Percentiles rank a stretch among this genome's conserved stretches.
Conservation (phyloP, 768 basidiomycete genomes). For the Leucocoprinus sp. region DNA sequence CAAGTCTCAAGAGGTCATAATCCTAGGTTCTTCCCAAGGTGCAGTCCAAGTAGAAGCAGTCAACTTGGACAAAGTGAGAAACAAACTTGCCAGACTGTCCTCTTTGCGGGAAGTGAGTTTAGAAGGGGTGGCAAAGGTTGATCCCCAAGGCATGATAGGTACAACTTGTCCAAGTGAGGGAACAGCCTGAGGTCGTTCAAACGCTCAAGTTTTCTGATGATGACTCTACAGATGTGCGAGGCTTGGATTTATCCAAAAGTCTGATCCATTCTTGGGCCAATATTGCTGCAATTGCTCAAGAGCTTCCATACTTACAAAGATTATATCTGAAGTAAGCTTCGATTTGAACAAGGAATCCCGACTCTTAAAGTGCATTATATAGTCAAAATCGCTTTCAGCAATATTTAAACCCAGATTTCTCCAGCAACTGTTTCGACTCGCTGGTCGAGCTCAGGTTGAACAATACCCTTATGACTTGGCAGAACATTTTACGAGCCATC, state of each 20-base stretch:
- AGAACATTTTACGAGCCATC: constrained; percentile 46
- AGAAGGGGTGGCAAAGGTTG: constrained; percentile 47
- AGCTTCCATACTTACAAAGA: constrained; percentile 53
- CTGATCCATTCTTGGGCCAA: constrained; percentile 66
- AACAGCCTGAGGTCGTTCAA: constrained; percentile 1
- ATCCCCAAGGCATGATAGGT: constrained; percentile 42
- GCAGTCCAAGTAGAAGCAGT: constrained; percentile 85
- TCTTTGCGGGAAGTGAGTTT: constrained; percentile 74
- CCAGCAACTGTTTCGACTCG: constrained; percentile 36
- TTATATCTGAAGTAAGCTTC: constrained; percentile 71
- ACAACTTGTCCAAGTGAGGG: constrained; percentile 62
- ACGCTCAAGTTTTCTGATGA: constrained; percentile 5
- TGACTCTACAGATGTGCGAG: constrained; percentile 50
- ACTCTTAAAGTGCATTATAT: constrained; percentile 14
- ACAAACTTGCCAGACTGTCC: constrained; percentile 57
- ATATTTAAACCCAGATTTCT: constrained; percentile 21
- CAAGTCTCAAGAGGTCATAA: constrained; percentile 47
- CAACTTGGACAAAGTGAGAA: constrained; percentile 68
- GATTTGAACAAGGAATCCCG: constrained; percentile 6
- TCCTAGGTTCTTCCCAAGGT: constrained; percentile 77
- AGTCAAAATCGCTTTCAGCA: constrained; percentile 64
- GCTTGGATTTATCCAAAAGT: constrained; percentile 73
- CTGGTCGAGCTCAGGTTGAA: constrained; percentile 69
- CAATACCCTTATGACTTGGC: constrained; percentile 65
- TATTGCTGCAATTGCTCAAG: constrained; percentile 52